Conservation (phyloP, 2,329 filamentous ascomycete species). For the Lithohypha guttulata region DNA sequence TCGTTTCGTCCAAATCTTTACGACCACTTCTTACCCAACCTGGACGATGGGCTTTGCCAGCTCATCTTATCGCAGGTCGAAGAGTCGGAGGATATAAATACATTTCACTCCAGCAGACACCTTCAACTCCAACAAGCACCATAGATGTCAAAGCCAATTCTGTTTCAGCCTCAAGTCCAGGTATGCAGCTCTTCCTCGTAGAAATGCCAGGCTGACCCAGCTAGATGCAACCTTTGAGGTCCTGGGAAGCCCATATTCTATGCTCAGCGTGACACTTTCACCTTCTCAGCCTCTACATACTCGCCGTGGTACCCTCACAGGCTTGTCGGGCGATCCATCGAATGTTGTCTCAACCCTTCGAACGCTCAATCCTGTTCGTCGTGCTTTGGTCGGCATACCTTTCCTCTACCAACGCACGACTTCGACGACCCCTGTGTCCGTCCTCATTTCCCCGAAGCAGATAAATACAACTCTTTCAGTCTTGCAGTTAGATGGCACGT, state of each 20-base stretch:
- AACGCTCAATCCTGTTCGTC: slow-evolving; percentile 69
- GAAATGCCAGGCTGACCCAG: background rate
- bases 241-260: slow-evolving; percentile 79
- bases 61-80: slow-evolving; percentile 18
- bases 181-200: slow-evolving; percentile 22
- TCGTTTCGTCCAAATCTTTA: slow-evolving; percentile 15
- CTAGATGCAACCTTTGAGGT: slow-evolving; percentile 92
- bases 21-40: slow-evolving; percentile 14
- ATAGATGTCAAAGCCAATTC: slow-evolving; percentile 28
- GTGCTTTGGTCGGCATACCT: slow-evolving; percentile 72
- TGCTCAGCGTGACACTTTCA: slow-evolving; percentile 85
- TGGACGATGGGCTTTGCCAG: slow-evolving; percentile 19
- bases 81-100: slow-evolving; percentile 25
- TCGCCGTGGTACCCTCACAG: slow-evolving; percentile 79
- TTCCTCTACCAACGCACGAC: slow-evolving; percentile 65
- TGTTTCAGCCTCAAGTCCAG: slow-evolving; percentile 33
- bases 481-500: slow-evolving; percentile 80
- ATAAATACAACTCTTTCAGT: slow-evolving; percentile 77
- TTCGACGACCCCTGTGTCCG: slow-evolving; percentile 77
- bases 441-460: slow-evolving; percentile 78
- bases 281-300: slow-evolving; percentile 92
- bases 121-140: slow-evolving; percentile 28
- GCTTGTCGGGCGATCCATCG: slow-evolving; percentile 77
- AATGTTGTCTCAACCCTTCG: slow-evolving; percentile 79
- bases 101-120: slow-evolving; percentile 36